These are phyloP conservation scores for Didymella sp. DNA, from an alignment of 2,329 filamentous ascomycete species.

Conservation along the genomic window DNA sequence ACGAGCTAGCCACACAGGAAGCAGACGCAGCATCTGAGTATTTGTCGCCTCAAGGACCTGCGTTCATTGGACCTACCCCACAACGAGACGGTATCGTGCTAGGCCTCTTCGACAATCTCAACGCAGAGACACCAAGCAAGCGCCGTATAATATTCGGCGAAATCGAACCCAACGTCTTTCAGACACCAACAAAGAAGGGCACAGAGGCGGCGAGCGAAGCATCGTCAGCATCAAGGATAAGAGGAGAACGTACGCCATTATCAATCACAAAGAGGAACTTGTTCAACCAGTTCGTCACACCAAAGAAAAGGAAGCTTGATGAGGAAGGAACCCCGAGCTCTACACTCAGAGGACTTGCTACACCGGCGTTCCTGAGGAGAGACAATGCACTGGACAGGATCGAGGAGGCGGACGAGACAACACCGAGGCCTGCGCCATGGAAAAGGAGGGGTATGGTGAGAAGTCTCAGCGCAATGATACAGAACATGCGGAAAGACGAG, in stretches of 20 bases:
- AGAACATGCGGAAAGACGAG: conserved; percentile 68
- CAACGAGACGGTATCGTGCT: conserved; percentile 79
- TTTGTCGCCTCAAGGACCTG: conserved; percentile 43
- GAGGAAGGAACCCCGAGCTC: conserved; percentile 48
- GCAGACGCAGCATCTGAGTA: conserved; percentile 23
- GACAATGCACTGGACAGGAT: conserved; percentile 60
- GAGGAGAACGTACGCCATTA: conserved; percentile 55
- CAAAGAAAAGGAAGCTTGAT: conserved; percentile 57
- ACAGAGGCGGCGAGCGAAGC: conserved; percentile 35
- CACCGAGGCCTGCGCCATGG: conserved; percentile 50
- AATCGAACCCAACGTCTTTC: conserved; percentile 42
- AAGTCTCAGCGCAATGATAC: conserved; percentile 76
- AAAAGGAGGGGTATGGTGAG: conserved; percentile 62
- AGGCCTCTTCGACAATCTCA: conserved; percentile 76
- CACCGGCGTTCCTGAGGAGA: conserved; percentile 73
- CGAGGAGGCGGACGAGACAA: conserved; percentile 59
- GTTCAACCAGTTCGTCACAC: conserved; percentile 69
- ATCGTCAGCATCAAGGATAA: conserved; percentile 38
- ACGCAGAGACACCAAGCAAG: conserved; percentile 57
- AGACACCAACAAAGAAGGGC: conserved; percentile 52
- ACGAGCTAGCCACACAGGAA: conserved; percentile 25
- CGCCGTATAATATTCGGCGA: conserved; percentile 38
- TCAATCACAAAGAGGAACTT: conserved; percentile 67
- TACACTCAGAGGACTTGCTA: conserved; percentile 61
- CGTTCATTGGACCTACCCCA: conserved; percentile 74